Base-by-base conservation (phyloP, 768 basidiomycete species). In the Tylopilus vinaceipallidus region DNA sequence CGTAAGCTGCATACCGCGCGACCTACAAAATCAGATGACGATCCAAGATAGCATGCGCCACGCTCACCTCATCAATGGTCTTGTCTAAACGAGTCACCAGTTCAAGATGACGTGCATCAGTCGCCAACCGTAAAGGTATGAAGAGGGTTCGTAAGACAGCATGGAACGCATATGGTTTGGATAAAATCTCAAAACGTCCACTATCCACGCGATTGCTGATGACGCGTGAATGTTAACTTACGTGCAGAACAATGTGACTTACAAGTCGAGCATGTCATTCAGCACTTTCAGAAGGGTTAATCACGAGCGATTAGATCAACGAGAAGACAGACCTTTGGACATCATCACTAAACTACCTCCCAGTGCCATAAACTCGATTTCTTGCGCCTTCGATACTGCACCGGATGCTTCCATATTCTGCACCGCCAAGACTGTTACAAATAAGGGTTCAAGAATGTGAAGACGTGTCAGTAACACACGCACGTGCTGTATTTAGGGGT, bases 351-450 rank as follows among this genome's bases (percentile, higher is more conserved):
- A 69, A 59, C 85, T 88, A 2, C 88, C 88, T 58, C 83, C 82
- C 16, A 94, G 75, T 6, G 90, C 94, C 59, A 83, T 84, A 62
- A 94, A 93, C 72, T 97, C 93, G 49, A 95, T 83, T 53, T 88
- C 84, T 60, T 93, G 86, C 32, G 85, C 81, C 55, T 80, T 83
- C 2, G 79, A 76, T 38, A 95, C 79, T 2, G 80, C 78, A 8
- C 86, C 82, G 1, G 82, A 82, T 1, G 89, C 91, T 53, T 88
- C 85, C 79, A 95, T 84, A 61, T 98, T 95, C 71, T 97, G 94
- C 16, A 95, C 87, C 1, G 94, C 91, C 42, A 95, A 74, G 13
- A 94, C 72, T 74, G 44, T 11, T 44, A 51, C 41, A 27, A 39
- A 42, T 16, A 27, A 26, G n/a, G n/a, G n/a, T n/a, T n/a, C 13